Conservation (phyloP, 331 rosid species). For the Pyracantha coccinea region DNA sequence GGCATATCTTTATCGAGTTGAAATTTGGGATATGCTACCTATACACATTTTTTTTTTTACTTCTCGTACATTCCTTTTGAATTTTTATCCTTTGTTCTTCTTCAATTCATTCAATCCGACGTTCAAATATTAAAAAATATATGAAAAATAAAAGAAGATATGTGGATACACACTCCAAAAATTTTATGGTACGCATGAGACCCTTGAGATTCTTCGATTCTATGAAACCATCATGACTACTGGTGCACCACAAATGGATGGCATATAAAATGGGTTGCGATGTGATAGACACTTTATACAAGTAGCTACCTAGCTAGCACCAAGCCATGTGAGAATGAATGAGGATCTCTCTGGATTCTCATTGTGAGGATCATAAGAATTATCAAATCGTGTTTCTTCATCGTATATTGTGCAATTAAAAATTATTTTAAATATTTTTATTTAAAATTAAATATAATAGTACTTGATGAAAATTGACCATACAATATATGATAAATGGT, state of each 20-base stretch:
- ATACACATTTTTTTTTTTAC: too few relatives aligned
- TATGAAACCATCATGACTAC: not conserved
- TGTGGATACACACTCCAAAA: too few relatives aligned
- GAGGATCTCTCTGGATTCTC: too few relatives aligned
- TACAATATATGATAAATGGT: fast-evolving
- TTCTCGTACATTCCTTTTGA: too few relatives aligned
- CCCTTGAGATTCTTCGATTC: not conserved
- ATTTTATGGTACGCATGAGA: not conserved
- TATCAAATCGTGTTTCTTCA: fast-evolving
- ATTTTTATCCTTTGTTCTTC: fast-evolving
- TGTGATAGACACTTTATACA: not conserved
- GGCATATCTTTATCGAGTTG: not conserved
- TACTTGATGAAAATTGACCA: fast-evolving
- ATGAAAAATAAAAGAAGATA: too few relatives aligned
- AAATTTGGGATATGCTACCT: not conserved
- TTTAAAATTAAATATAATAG: too few relatives aligned
- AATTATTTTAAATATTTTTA: too few relatives aligned
- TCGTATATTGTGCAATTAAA: fast-evolving
- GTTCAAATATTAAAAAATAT: fast-evolving
- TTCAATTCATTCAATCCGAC: fast-evolving
- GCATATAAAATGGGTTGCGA: not conserved
- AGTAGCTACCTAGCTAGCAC: not conserved
- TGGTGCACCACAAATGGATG: not conserved
- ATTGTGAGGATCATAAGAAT: too few relatives aligned
- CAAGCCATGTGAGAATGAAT: not conserved